Base-by-base conservation (phyloP, 2,329 filamentous ascomycete genomes). In the Stachybotrys elegans region DNA sequence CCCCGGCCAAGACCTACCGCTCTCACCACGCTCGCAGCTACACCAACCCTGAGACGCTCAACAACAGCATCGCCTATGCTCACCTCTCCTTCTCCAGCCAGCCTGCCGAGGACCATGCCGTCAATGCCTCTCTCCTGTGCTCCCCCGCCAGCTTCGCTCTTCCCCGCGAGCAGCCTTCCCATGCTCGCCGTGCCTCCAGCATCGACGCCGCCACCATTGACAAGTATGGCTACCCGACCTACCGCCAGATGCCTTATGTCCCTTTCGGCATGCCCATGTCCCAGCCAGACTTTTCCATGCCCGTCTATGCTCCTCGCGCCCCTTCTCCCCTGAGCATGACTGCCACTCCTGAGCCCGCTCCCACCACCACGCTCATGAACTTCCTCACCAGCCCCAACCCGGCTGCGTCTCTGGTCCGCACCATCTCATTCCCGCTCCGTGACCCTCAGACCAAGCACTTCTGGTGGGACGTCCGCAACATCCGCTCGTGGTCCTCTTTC, bases 391-490 rank as follows among this genome's bases (percentile, higher is more conserved):
- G 77, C 1, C 69, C 86, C 48, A 95, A 94, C 59, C 90, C 91
- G 17, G 84, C 88, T 19, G 86, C 91, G 16, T 84, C 85, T 32
- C 73, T 95, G 25, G 88, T 95, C 29, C 85, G 85, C 58, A 86
- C 84, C 53, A 79, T 92, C 53, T 87, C 85, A 47, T 83, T 85
- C 60, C 82, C 68, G 51, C 72, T 74, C 57, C 79, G 73, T 51
- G 86, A 81, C 62, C 83, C 75, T 57, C 78, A 75, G 66, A 84
- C 78, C 56, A 88, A 84, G 63, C 83, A 95, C 70, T 95, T 92
- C 66, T 97, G 92, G 92, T 96, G 89, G 87, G 92, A 97, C 58
- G 78, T 95, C 46, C 86, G 92, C 54, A 92, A 94, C 61, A 74
- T 96, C 52, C 82, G 88, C 50, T 78, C 82, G 49, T 96, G 92